Conservation (phyloP, 495 filamentous ascomycete species). For the Podospora tetraspora region DNA sequence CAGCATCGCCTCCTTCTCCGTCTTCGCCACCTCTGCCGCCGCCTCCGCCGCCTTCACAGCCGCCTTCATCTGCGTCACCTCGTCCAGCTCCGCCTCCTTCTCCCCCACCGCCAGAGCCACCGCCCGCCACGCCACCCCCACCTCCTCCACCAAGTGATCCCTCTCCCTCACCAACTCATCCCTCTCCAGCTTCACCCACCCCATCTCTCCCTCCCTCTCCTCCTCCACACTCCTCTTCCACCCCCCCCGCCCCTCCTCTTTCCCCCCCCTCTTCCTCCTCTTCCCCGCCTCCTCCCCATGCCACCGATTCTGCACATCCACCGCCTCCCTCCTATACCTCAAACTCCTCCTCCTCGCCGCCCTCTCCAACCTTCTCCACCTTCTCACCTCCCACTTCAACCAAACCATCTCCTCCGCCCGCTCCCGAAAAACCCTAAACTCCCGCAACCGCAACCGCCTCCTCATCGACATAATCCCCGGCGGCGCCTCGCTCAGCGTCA, state of each 20-base stretch:
- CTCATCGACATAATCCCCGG: background rate
- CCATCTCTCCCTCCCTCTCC: background rate
- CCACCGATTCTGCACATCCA: background rate
- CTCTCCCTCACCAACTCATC: background rate
- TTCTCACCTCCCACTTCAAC: background rate
- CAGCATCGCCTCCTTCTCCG: background rate
- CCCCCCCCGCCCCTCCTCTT: background rate
- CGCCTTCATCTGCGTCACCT: background rate
- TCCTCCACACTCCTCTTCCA: background rate
- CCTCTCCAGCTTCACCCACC: background rate
- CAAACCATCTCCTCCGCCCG: background rate
- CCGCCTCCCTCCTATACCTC: background rate
- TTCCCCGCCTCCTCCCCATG: background rate
- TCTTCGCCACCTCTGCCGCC: background rate
- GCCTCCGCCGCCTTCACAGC: background rate
- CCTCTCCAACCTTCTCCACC: background rate
- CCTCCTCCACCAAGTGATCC: background rate
- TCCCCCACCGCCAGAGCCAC: background rate
- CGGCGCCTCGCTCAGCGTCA: background rate
- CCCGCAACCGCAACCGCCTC: background rate
- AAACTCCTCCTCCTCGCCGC: background rate
- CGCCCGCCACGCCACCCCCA: background rate
- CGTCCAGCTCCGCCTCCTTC: background rate
- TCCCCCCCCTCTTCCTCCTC: too few species aligned
- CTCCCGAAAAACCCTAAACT: background rate